Base-by-base conservation (phyloP, 345 rosid species). In the Lepidium aucheri region DNA sequence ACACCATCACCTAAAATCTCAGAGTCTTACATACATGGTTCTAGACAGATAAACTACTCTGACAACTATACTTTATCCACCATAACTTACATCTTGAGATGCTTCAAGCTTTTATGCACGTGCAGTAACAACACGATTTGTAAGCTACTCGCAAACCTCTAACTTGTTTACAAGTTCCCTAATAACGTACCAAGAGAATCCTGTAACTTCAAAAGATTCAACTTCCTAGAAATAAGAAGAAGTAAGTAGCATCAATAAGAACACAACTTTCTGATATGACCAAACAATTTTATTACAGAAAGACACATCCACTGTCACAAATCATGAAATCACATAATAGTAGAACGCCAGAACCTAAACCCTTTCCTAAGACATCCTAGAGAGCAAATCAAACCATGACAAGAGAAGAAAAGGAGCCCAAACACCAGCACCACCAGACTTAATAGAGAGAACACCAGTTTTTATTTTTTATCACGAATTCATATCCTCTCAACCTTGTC, bases 401-500 rank as follows among this genome's bases (percentile, higher is more conserved):
- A 43, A 51, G 34, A 47, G 11, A 36, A 56, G 3, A 9, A 41
- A 50, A 14, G 65, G 65, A 72, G 60, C 71, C 76, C 43, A 65
- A 73, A 5, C 30, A 58, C 72, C 66, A 71, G 59, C 55, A 65
- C 39, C 45, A 56, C 47, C 7, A 69, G 47, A n/a, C 60, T n/a
- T 51, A 18, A 36, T 11, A 32, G 7, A 57, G 14, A 58, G 17
- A 4, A 15, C 47, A 39, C 13, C 9, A 8, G 43, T 16, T n/a
- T 18, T 9, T 36, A 28, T 5, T 28, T 28, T 28, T 5, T 0
- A 6, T 26, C 3, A 35, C 49, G 41, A 60, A 50, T 18, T 87
- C 85, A 92, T 71, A 89, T 75, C 83, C 74, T 87, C 49, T 80
- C 86, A 56, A 86, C 56, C 70, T 89, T 89, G 53, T 92, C 88